Evolutionary conservation across 2,329 filamentous ascomycete genomes (phyloP), one percentile per base, ranked within the genome.

Genomic region (Scleromitrula shiraiana): DNA sequence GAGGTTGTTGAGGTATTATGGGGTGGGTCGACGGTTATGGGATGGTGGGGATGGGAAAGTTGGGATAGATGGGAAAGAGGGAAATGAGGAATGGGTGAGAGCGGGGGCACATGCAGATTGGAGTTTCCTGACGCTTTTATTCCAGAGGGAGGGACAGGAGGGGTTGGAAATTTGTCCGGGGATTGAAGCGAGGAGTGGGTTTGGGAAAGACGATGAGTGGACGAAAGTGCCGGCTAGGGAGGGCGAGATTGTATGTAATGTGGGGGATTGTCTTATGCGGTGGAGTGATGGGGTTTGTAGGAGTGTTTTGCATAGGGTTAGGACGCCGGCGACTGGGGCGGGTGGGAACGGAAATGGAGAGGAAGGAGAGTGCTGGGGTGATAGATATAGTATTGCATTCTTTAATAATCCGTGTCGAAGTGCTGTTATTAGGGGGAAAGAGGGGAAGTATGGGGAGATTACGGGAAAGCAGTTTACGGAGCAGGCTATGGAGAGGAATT

Each of bases 251-350:
- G 74, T 84, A 7, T 83, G 79, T 63, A 83, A 82, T 56, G 79
- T 83, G 51, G 80, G 80, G 4, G 80, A 84, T 59, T 65, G 83
- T 46, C 67, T 84, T 14, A 83, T 84, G 80, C 74, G 70, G 35
- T 82, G 80, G 78, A 77, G 72, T 23, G 80, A 83, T 58, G 81
- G 83, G 61, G 72, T 78, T 17, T 82, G 83, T 68, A 83, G 83
- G 64, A 78, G 73, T 33, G 82, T 79, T 0, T 78, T 81, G 45
- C 80, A 83, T 63, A 72, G 79, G 3, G 79, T 83, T 29, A 26
- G 17, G 15, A 30, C 45, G 15, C 37, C 45, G 38, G 20, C 20
- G 14, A 23, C 19, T 7, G 17, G 9, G n/a, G 20, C 12, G 17
- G 22, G 7, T 15, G 15, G n/a, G 5, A 15, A 40, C 27, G 37